Evolutionary conservation across 306 rosid species (phyloP).

Genomic region (Pueraria montana): DNA sequence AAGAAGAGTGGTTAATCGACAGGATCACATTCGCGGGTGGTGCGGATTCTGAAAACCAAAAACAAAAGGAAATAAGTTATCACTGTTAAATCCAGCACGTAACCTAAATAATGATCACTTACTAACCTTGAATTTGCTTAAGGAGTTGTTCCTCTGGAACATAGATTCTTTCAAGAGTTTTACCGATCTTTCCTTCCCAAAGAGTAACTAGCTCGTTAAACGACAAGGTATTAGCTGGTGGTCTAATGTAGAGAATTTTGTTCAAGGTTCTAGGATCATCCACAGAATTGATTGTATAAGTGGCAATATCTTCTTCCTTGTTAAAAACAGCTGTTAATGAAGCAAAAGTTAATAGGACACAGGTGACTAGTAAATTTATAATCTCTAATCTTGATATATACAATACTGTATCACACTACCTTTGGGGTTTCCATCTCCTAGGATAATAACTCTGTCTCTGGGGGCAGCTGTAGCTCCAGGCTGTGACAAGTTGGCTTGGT

Average conservation of each 20-base stretch:
- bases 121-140: slow-evolving; percentile 56
- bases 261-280: slow-evolving; percentile 73
- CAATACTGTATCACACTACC: too few species aligned
- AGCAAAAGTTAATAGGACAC: not conserved
- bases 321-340: slow-evolving; percentile 50
- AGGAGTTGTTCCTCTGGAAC: slow-evolving; percentile 51
- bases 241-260: slow-evolving; percentile 59
- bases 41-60: slow-evolving; percentile 57
- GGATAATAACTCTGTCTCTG: slow-evolving; percentile 56
- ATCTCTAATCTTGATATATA: not conserved
- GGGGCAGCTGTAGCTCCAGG: slow-evolving; percentile 50
- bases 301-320: slow-evolving; percentile 61
- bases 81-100: not conserved
- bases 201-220: slow-evolving; percentile 60
- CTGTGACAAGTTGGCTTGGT: slow-evolving; percentile 50
- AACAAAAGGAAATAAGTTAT: not conserved
- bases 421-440: slow-evolving; percentile 67
- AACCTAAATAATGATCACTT: not conserved
- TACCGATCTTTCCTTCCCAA: slow-evolving; percentile 68
- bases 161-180: slow-evolving; percentile 59
- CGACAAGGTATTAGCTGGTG: slow-evolving; percentile 52
- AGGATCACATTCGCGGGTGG: slow-evolving; percentile 50
- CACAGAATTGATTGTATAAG: slow-evolving; percentile 58
- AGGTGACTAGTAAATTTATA: not conserved
- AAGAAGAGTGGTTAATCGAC: slow-evolving; percentile 58